Evolutionary conservation across 225 moss, liverwort and hornwort species (phyloP), one percentile per base, ranked within the genome.

Genomic region (Pseudisothecium myosuroides): DNA sequence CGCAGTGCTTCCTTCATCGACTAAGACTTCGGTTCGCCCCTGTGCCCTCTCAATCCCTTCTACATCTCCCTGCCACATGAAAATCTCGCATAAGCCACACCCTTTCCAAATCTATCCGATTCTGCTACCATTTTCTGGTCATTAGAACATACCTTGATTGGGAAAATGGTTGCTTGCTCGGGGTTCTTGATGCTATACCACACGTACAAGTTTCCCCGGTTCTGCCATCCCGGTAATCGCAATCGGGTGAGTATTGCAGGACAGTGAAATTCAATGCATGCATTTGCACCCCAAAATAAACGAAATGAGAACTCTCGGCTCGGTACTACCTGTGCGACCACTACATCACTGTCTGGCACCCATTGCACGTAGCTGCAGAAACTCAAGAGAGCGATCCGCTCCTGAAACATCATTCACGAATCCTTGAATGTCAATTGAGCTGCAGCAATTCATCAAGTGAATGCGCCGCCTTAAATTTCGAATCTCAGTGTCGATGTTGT

Each of bases 361-460:
- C 98, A 98, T 84, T 98, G 98, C 82, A 98, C 98, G 81, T 98
- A 98, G 92, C 94, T 96, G 88, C 98, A 98, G 84, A 96, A 96
- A 86, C 94, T 95, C 85, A 98, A 87, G 75, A 98, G 93, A 66
- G 96, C 92, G 39, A 91, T 96, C 69, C 96, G 87, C 86, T 98
- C 98, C 98, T 98, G 93, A 80, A 87, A 81, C 55, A 43, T 23
- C 79, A 91, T 64, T 59, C 76, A 78, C 78, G 47, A 84, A 83
- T 72, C 78, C 79, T 36, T 19, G 67, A 67, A 36, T 80, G 81
- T 89, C 76, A 89, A 64, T 47, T 34, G 71, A 41, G 49, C 23
- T 37, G 58, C 81, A 28, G 45, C 41, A 49, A 50, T 34, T 34
- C 50, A 61, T 83, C 83, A 36, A 75, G 41, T 19, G 37, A 62